These are phyloP conservation scores for Suhomyces wounanorum DNA, from an alignment of 1,139 yeast genomes.

Conservation along the genomic window DNA sequence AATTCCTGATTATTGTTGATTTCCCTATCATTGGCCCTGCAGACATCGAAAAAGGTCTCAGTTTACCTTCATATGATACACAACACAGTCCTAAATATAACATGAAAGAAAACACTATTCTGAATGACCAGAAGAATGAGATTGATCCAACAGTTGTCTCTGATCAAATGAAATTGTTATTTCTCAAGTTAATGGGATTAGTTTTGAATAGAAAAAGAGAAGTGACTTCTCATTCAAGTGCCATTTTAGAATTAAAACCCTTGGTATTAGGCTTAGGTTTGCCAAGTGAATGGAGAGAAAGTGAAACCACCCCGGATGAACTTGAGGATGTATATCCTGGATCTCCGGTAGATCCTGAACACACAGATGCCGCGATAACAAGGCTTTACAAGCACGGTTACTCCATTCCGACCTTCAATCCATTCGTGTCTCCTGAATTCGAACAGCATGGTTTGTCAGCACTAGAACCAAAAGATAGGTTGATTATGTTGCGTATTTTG, in stretches of 20 bases:
- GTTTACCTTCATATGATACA: constrained; percentile 25
- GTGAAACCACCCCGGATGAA: constrained; percentile 13
- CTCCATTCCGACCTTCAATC: constrained; percentile 25
- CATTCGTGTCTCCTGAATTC: constrained; percentile 40
- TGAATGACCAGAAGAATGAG: background rate
- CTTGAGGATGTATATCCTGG: constrained; percentile 16
- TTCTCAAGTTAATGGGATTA: constrained; percentile 37
- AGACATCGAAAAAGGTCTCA: constrained; percentile 52
- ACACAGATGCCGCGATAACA: constrained; percentile 38
- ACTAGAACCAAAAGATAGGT: constrained; percentile 46
- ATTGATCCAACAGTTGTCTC: constrained; percentile 23
- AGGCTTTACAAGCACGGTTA: constrained; percentile 9
- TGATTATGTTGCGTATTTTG: constrained; percentile 47
- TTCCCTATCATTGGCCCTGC: constrained; percentile 44
- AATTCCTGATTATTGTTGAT: constrained; percentile 37
- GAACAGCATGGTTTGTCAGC: constrained; percentile 48
- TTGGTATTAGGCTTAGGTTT: constrained; percentile 24
- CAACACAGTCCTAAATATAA: constrained; percentile 1
- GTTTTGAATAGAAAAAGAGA: constrained; percentile 45
- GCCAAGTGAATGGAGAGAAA: constrained; percentile 23
- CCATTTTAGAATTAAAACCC: constrained; percentile 45
- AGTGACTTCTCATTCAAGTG: constrained; percentile 32
- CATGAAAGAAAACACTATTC: background rate
- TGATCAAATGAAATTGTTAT: constrained; percentile 38
- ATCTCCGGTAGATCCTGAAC: constrained; percentile 39